Evolutionary conservation across 23 red algal species (phyloP), one percentile per base, ranked within the genome.

Genomic region (Gracilaria gracilis): DNA sequence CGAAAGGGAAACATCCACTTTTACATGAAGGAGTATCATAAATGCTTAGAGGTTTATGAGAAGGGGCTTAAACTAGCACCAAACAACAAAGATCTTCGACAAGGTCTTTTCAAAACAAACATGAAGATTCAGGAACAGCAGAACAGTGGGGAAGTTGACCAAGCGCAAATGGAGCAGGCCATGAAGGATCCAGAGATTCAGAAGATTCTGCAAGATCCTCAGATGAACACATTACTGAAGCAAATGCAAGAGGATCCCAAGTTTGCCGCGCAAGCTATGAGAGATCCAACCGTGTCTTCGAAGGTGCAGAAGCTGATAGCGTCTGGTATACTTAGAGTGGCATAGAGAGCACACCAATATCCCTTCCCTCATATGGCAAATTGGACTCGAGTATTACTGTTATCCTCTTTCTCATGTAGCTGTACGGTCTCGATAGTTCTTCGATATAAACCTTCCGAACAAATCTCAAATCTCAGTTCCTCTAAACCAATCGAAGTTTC

Each of bases 11-110:
- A 85, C 20, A 94, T 95, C 58, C 97, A 99, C 75, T 96, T 96
- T 58, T 91, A 86, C 78, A 96, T 99, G 97, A 99, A 99, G 83
- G 97, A 99, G 77, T 99, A 94, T 70, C 97, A 99, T 85, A 96
- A 96, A 82, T 94, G 90, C 36, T 80, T 99, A 76, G 91, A 93
- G 32, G 91, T 95, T 11, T 99, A 99, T 83, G 85, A 99, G 73
- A 92, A 94, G 59, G 97, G 94, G 48, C 74, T 99, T 35, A 90
- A 96, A 79, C 47, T 96, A 19, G 97, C 95, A 55, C 91, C 97
- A 34, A 95, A 92, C 75, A 96, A 94, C 86, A 79, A 80, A 28
- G 97, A 99, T 67, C 79, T 99, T 64, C 83, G 84, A 36, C 92
- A 96, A 61, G 97, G 95, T 28, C 83, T 95, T 49, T 51, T 90